Conservation (phyloP, 2,329 filamentous ascomycete species). For the Clarireedia hainanense region DNA sequence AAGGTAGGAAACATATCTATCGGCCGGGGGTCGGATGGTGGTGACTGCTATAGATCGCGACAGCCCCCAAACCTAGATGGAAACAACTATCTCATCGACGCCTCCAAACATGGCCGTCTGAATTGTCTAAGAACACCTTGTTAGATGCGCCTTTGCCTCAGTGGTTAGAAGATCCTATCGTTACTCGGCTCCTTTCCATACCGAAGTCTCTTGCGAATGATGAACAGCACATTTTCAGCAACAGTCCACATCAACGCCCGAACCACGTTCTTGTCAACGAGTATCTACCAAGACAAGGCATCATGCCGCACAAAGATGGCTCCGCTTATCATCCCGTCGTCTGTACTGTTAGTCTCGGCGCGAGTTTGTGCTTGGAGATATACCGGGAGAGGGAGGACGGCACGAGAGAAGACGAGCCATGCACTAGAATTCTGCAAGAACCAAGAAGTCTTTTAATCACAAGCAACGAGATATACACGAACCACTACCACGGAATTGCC, state of each 20-base stretch:
- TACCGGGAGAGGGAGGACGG: slow-evolving; percentile 55
- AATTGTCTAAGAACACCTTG: slow-evolving; percentile 70
- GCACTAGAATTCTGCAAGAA: slow-evolving; percentile 67
- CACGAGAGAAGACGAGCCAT: slow-evolving; percentile 43
- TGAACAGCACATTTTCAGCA: slow-evolving; percentile 41
- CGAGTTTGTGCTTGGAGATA: slow-evolving; percentile 70
- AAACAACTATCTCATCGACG: slow-evolving; percentile 80
- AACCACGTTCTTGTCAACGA: slow-evolving; percentile 96
- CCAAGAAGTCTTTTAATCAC: slow-evolving; percentile 74
- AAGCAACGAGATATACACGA: slow-evolving; percentile 57
- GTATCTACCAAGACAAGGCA: slow-evolving; percentile 81
- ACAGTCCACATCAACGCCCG: slow-evolving; percentile 65
- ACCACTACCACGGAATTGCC: slow-evolving; percentile 68
- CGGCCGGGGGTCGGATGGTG: neutral
- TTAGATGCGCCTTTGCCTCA: slow-evolving; percentile 64
- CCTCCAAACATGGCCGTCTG: slow-evolving; percentile 83
- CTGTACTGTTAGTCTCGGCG: slow-evolving; percentile 81
- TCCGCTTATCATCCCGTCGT: slow-evolving; percentile 80
- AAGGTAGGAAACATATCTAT: slow-evolving; percentile 45
- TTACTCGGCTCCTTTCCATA: slow-evolving; percentile 51
- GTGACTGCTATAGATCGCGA: slow-evolving; percentile 37
- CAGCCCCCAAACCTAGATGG: slow-evolving; percentile 71
- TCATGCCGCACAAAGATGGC: slow-evolving; percentile 96
- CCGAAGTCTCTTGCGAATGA: slow-evolving; percentile 30
- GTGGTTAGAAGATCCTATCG: slow-evolving; percentile 66